Conservation (phyloP, 2,329 filamentous ascomycete species). For the Paraphaeosphaeria sporulosa region DNA sequence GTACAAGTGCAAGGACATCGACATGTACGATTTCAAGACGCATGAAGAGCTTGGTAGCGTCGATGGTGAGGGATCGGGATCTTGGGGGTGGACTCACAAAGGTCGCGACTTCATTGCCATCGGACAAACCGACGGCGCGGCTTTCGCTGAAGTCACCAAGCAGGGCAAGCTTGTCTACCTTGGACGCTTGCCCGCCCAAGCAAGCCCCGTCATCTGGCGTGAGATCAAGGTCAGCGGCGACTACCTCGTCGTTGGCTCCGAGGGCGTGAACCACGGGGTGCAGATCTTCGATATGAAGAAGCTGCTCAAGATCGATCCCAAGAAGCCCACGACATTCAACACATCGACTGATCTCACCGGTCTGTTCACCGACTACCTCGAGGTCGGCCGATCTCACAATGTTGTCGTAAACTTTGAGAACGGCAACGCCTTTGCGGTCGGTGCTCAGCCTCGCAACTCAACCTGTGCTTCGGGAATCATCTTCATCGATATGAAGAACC, state of each 20-base stretch:
- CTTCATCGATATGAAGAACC: constrained; percentile 65
- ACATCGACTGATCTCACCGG: constrained; percentile 38
- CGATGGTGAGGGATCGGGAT: constrained; percentile 52
- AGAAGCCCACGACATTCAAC: constrained; percentile 41
- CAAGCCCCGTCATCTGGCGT: constrained; percentile 58
- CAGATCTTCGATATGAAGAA: constrained; percentile 68
- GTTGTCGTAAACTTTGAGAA: constrained; percentile 46
- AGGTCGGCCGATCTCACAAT: constrained; percentile 44
- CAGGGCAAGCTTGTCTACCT: constrained; percentile 61
- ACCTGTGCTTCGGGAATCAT: constrained; percentile 62
- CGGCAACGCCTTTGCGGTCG: constrained; percentile 45
- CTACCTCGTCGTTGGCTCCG: constrained; percentile 52
- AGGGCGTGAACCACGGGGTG: constrained; percentile 58
- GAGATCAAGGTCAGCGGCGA: constrained; percentile 58
- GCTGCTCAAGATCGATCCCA: constrained; percentile 43
- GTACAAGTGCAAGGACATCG: constrained; percentile 55
- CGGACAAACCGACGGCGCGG: constrained; percentile 63
- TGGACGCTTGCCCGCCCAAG: constrained; percentile 59
- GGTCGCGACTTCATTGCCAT: constrained; percentile 64
- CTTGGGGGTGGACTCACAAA: constrained; percentile 62
- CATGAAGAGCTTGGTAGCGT: constrained; percentile 62
- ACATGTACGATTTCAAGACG: constrained; percentile 64
- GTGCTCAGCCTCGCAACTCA: constrained; percentile 38
- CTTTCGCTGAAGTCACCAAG: constrained; percentile 60
- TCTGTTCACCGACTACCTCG: constrained; percentile 30